Conservation (phyloP, 2,329 filamentous ascomycete species). For the Aureobasidium sp. region DNA sequence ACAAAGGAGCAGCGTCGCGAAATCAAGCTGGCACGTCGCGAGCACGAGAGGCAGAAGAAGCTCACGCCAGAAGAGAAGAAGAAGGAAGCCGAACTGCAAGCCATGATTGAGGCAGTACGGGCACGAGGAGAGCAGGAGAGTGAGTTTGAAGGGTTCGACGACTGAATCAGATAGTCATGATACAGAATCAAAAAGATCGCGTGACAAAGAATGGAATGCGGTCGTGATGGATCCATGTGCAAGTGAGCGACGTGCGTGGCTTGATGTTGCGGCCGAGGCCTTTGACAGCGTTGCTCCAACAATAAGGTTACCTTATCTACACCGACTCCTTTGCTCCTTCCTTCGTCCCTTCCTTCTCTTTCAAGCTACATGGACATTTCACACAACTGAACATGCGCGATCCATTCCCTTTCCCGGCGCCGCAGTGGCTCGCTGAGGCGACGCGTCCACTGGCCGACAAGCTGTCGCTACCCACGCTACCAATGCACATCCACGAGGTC, state of each 20-base stretch:
- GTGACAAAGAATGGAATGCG: not conserved
- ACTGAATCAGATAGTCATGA: constrained; percentile 1
- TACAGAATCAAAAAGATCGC: not conserved
- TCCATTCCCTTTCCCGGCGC: constrained; percentile 54
- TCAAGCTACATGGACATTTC: not conserved
- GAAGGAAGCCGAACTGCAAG: constrained; percentile 25
- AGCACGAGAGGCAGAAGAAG: constrained; percentile 22
- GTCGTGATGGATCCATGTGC: not conserved
- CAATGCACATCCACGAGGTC: constrained; percentile 71
- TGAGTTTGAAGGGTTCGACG: constrained; percentile 16
- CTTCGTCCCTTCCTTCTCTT: not conserved
- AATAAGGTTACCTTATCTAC: not conserved
- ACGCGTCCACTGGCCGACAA: constrained; percentile 57
- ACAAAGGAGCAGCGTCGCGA: constrained; percentile 25
- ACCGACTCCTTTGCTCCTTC: not conserved
- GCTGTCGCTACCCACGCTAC: constrained; percentile 56
- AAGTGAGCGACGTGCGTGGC: not conserved
- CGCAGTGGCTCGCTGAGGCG: constrained; percentile 46
- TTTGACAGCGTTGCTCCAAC: not conserved
- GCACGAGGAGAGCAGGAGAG: constrained; percentile 13
- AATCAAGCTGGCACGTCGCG: constrained; percentile 25
- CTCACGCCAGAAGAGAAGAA: constrained; percentile 24
- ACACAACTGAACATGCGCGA: constrained; percentile 52
- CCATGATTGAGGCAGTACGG: constrained; percentile 26
- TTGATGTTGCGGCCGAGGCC: not conserved